Evolutionary conservation across 257 asterid genomes (phyloP), one percentile per base, ranked within the genome.

Genomic region (Nicotiana otophora): DNA sequence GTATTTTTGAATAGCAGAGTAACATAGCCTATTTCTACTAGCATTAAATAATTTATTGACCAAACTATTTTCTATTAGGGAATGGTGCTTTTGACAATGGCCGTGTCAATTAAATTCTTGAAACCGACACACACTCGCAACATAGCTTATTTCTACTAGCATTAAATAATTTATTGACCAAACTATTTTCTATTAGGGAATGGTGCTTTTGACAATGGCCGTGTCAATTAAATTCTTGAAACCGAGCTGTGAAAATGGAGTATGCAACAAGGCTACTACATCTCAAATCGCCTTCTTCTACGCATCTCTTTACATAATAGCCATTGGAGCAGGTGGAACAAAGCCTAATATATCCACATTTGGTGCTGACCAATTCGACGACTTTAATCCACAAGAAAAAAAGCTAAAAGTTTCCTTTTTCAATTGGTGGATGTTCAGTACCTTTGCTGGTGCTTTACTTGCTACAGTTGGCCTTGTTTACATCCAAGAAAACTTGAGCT

Each of bases 371-470:
- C 98, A 94, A 67, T 94, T 94, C 76, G 97, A 94, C 34, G 98
- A 94, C 51, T 87, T 87, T 36, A 90, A 92, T 42, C 96, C 91
- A 0, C 81, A 76, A 1, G 98, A 94, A 87, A 93, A 94, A 83
- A 84, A 84, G 84, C 92, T 92, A 14, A 94, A 94, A 83, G 91
- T 83, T 20, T 93, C 97, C 12, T 94, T 94, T 90, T 94, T 94
- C 85, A 94, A 94, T 70, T 94, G 98, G 98, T 94, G 98, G 98
- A 94, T 93, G 96, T 94, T 94, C 82, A 91, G 97, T 30, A 85
- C 97, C 51, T 94, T 93, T 84, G 87, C 87, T 1, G 98, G 98
- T 4, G 97, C 94, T 33, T 81, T 94, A 12, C 77, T 91, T 53
- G 98, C 97, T 3, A 93, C 96, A 2, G 83, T 94, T 9, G 97